A percentile compares a stretch with the other conserved stretches of the same genome.
Evolutionary conservation across 345 rosid genomes (phyloP).

Genomic region (Salix dunnii): DNA sequence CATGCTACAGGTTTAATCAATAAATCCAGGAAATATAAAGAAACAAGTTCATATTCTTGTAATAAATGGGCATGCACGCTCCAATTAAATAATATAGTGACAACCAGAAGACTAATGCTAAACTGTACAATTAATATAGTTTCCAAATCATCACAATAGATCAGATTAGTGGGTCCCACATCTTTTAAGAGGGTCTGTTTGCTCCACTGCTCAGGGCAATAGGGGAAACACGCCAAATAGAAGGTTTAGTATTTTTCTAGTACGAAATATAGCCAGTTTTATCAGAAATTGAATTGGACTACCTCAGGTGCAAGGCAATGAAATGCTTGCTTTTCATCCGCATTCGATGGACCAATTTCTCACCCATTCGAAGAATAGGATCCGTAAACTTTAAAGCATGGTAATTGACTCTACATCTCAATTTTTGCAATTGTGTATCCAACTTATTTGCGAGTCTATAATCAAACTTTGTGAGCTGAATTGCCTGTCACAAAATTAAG

Average conservation of each 20-base stretch:
- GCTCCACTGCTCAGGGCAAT: not conserved
- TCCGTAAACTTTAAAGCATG: conserved; percentile 84
- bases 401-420: conserved; percentile 95
- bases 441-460: conserved; percentile 89
- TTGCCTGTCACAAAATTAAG: conserved; percentile 50
- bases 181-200: not conserved
- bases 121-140: not conserved
- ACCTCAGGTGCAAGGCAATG: conserved; percentile 96
- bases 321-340: conserved; percentile 69
- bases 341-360: conserved; percentile 66
- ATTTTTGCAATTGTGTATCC: conserved; percentile 75
- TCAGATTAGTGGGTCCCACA: not conserved
- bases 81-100: not conserved
- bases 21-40: not conserved
- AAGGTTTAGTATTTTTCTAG: not conserved
- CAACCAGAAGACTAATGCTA: not conserved
- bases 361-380: conserved; percentile 76
- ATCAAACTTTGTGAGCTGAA: conserved; percentile 86
- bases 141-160: not conserved
- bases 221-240: not conserved
- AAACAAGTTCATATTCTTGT: not conserved
- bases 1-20: not conserved
- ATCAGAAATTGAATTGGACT: conserved; percentile 14
- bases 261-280: not conserved
- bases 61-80: not conserved